A percentile compares a stretch with the other conserved stretches of the same genome.
Conservation (phyloP, 2,329 filamentous ascomycete genomes). For the Bipolaris victoriae region DNA sequence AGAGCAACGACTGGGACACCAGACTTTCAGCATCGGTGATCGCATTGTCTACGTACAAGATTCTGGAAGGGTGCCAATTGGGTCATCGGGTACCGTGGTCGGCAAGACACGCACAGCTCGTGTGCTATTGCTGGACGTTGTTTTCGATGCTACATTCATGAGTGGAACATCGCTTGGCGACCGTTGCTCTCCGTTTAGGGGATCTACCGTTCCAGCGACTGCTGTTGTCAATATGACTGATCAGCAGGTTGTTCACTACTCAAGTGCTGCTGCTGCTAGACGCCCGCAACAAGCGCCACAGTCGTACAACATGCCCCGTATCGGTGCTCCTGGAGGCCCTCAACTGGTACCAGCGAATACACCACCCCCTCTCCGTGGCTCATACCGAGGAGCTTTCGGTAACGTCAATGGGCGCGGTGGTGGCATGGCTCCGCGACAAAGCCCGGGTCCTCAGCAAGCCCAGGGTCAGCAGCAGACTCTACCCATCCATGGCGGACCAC, state of each 20-base stretch:
- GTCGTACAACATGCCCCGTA: slow-evolving; percentile 60
- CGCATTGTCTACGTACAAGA: slow-evolving; percentile 91
- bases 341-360: slow-evolving; percentile 64
- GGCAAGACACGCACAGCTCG: slow-evolving; percentile 89
- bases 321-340: slow-evolving; percentile 63
- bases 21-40: slow-evolving; percentile 83
- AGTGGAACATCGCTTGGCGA: slow-evolving; percentile 91
- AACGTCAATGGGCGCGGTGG: slow-evolving; percentile 55
- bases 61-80: slow-evolving; percentile 93
- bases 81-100: slow-evolving; percentile 88
- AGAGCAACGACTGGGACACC: slow-evolving; percentile 87
- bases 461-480: slow-evolving; percentile 44
- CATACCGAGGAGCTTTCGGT: slow-evolving; percentile 63
- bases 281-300: slow-evolving; percentile 56
- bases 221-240: slow-evolving; percentile 87
- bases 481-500: slow-evolving; percentile 49
- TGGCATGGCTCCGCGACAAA: slow-evolving; percentile 42
- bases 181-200: slow-evolving; percentile 89
- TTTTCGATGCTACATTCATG: slow-evolving; percentile 97
- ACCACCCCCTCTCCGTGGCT: slow-evolving; percentile 65
- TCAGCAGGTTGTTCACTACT: slow-evolving; percentile 76
- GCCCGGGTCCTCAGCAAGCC: slow-evolving; percentile 32
- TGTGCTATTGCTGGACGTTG: slow-evolving; percentile 81
- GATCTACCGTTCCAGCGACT: slow-evolving; percentile 87
- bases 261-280: slow-evolving; percentile 64